Evolutionary conservation across 2,329 filamentous ascomycete species (phyloP), one percentile per base, ranked within the genome.

Genomic region (Malbranchea zuffiana): DNA sequence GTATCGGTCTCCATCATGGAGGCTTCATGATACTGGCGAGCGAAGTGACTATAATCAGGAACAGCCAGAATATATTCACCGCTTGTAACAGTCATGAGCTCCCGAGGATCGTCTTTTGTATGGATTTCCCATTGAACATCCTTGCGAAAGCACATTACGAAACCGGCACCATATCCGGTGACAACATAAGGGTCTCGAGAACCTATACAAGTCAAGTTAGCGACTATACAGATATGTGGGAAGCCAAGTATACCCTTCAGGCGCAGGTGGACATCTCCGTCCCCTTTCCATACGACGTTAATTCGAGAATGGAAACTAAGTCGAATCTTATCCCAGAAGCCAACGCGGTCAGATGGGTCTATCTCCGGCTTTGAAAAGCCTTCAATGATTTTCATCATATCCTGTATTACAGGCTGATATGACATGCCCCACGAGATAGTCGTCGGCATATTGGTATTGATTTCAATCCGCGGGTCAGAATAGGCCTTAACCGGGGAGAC

Each of bases 371-470:
- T 98, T 1, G 88, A 95, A 56, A 98, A 96, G 2, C 83, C 88
- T 60, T 98, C 90, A 43, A 98, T 82, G 17, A 87, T 87, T 74
- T 96, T 95, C 90, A 98, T 98, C 82, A 96, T 94, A 54, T 98
- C 92, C 57, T 98, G 90, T 32, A 98, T 88, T 1, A 88, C 88
- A 18, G 92, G 90, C 53, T 98, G 92, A 53, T 96, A 98, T 2
- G 87, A 94, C 30, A 90, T 87, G 5, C 87, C 87, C 92, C 90
- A 98, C 0, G 88, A 95, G 36, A 98, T 88, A 29, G 83, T 78
- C 0, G 90, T 98, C 2, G 92, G 84, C 41, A 88, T 75, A 37
- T 80, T 82, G 2, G 88, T 95, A 57, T 96, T 94, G 58, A 98
- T 87, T 45, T 94, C 83, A 50, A 98, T 71, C 21, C 74, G 75